A percentile compares a stretch with the other conserved stretches of the same genome.
These are phyloP conservation scores for Nannochloropsis salina DNA, from an alignment of 108 stramenopile genomes.

Conservation along the genomic window DNA sequence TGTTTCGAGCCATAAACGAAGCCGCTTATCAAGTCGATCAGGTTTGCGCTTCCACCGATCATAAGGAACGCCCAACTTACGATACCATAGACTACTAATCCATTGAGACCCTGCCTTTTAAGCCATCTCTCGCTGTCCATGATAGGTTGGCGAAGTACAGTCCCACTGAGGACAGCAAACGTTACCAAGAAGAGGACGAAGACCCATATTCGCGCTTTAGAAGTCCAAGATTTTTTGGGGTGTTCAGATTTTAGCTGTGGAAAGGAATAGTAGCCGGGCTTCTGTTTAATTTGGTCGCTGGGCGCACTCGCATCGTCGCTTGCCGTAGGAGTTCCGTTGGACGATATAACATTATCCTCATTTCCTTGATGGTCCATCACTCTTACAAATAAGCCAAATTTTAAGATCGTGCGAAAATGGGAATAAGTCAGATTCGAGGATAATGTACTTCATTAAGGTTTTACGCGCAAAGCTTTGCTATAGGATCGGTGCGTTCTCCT, in stretches of 20 bases:
- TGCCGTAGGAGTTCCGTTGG: no score
- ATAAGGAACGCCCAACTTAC: not conserved
- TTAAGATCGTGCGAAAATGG: no score
- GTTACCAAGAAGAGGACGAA: not conserved
- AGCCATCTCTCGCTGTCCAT: slow-evolving; percentile 14
- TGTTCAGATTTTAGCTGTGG: not conserved
- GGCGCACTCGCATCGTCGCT: no score
- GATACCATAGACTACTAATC: not conserved
- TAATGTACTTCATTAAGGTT: no score
- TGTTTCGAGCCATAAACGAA: not conserved
- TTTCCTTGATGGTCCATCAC: no score
- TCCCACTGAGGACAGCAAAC: not conserved
- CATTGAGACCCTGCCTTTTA: not conserved
- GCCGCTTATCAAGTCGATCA: not conserved
- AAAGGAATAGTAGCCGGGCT: not conserved
- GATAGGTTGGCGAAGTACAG: not conserved
- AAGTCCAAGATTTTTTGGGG: not conserved
- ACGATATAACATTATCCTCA: no score
- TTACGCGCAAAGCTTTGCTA: no score
- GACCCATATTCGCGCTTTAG: not conserved
- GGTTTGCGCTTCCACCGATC: not conserved
- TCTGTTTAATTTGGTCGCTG: no score
- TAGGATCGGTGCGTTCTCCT: no score
- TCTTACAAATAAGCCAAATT: no score
- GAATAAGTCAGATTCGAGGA: no score